Evolutionary conservation across 176 grass and related monocot species (phyloP).

Genomic region (barley (Hordeum vulgare)): DNA sequence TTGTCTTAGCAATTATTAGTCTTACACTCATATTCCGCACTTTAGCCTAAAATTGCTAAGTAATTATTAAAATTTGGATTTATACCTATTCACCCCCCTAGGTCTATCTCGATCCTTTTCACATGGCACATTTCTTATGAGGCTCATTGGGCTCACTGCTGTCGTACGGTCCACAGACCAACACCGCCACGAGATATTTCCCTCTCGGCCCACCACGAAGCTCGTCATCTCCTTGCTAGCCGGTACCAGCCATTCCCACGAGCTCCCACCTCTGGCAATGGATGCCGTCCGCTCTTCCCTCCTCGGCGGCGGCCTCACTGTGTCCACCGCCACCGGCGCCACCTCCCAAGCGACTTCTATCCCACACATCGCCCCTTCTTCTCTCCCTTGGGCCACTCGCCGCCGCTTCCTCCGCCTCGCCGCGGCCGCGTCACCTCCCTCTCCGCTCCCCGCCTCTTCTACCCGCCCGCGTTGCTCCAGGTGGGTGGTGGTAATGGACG

Average conservation of each 20-base stretch:
- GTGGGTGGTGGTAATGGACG: constrained; percentile 66
- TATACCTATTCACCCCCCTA: too few relatives aligned
- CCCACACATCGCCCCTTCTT: neutral
- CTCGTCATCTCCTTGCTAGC: neutral
- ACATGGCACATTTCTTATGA: neutral
- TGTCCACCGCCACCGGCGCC: neutral
- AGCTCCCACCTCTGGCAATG: constrained; percentile 18
- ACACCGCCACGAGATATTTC: neutral
- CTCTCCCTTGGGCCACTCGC: neutral
- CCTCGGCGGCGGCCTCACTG: neutral
- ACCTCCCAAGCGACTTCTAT: neutral
- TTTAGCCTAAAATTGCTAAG: too few relatives aligned
- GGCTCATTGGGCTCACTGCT: neutral
- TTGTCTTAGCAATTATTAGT: too few relatives aligned
- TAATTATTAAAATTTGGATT: too few relatives aligned
- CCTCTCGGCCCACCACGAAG: neutral
- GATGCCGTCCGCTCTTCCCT: constrained; percentile 10
- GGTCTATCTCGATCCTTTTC: too few relatives aligned
- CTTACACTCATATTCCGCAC: too few relatives aligned
- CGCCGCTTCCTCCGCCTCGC: constrained; percentile 17
- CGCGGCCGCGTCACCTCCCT: neutral
- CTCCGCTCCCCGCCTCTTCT: neutral
- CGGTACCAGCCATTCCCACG: neutral
- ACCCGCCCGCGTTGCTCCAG: neutral
- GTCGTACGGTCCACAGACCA: neutral